Percentiles rank a stretch among this genome's conserved stretches.
phyloP scores from a whole-genome alignment of 306 rosid species.

The Inga laurina region DNA sequence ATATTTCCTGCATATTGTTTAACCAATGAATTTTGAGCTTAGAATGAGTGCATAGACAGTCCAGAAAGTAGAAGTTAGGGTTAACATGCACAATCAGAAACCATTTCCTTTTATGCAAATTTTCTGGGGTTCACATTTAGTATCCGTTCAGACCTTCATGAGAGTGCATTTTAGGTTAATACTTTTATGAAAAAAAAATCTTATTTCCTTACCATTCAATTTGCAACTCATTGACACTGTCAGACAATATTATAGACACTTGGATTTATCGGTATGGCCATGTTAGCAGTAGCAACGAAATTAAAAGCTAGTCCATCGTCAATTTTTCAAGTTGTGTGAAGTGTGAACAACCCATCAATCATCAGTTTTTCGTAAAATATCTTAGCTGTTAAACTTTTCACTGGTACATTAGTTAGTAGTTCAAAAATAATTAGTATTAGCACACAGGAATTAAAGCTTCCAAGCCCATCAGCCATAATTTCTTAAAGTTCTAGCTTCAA shows the following conservation, averaged over 20 bases:
- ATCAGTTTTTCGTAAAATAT: not conserved
- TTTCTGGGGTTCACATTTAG: conserved; percentile 17
- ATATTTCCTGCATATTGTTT: conserved; percentile 65
- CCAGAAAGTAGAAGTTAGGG: not conserved
- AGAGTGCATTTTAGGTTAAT: conserved; percentile 26
- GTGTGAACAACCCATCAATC: not conserved
- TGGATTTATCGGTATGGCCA: not conserved
- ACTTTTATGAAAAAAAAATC: not conserved
- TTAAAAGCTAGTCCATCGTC: not conserved
- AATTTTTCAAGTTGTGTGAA: not conserved
- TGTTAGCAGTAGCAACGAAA: not conserved
- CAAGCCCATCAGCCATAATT: not conserved
- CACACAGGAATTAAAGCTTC: not conserved
- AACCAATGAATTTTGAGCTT: conserved; percentile 27
- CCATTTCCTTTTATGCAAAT: conserved; percentile 8
- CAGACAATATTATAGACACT: not conserved
- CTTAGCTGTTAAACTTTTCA: not conserved
- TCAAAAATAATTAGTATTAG: not conserved
- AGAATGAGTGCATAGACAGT: conserved; percentile 31
- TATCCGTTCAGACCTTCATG: conserved; percentile 4
- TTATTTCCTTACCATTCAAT: not conserved
- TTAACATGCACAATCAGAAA: conserved; percentile 13
- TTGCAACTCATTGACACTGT: conserved; percentile 1
- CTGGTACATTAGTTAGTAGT: not conserved
- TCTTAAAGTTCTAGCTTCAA: not conserved